phyloP scores from a whole-genome alignment of 116 monocot genomes.

The Trichopus zeylanicus region DNA sequence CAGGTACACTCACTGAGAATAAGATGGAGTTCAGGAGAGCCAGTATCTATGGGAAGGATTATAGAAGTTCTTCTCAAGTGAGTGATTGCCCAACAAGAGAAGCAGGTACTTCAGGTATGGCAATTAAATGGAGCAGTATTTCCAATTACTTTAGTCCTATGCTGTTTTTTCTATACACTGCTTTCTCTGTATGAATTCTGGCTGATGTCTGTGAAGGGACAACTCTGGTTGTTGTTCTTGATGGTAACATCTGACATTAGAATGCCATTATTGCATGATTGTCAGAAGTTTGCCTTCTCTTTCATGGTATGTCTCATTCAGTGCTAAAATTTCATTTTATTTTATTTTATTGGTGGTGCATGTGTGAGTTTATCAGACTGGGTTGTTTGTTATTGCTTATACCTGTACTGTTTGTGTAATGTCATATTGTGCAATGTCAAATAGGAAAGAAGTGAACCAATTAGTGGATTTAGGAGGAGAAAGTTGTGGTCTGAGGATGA shows the following conservation, averaged over 20 bases:
- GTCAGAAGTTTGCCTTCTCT: no score
- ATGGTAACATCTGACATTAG: no score
- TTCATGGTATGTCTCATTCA: no score
- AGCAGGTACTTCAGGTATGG: slow-evolving; percentile 31
- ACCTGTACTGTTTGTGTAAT: no score
- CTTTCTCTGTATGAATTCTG: neutral
- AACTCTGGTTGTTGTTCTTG: no score
- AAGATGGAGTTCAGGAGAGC: slow-evolving; percentile 80
- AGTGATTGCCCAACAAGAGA: slow-evolving; percentile 12
- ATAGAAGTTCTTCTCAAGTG: slow-evolving; percentile 37
- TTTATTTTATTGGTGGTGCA: no score
- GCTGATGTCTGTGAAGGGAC: no score
- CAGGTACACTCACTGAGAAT: slow-evolving; percentile 85
- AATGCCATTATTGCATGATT: no score
- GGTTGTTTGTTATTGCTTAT: neutral
- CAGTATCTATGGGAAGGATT: slow-evolving; percentile 82
- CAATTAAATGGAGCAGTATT: neutral
- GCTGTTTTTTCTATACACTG: neutral
- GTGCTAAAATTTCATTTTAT: no score
- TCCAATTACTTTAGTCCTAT: neutral
- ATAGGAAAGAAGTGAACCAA: no score
- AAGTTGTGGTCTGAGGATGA: neutral
- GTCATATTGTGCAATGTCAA: no score
- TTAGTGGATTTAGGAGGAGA: neutral
- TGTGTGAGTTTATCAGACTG: neutral